These are phyloP conservation scores for Prototheca wickerhamii DNA, from an alignment of 163 green algal species.

Conservation along the genomic window DNA sequence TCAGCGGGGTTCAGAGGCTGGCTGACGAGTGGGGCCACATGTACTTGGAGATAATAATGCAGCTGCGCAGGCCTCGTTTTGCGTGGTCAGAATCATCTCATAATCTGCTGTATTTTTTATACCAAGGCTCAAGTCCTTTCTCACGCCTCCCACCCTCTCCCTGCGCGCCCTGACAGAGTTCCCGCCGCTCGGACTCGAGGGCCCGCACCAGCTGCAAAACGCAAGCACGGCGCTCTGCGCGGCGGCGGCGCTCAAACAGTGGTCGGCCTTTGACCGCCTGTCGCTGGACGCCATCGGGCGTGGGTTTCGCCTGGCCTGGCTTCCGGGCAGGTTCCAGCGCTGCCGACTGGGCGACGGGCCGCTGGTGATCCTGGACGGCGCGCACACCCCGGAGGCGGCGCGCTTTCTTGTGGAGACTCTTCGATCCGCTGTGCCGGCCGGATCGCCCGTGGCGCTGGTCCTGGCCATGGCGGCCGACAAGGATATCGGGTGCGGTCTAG, in stretches of 20 bases:
- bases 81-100: too few species aligned
- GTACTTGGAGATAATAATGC: too few species aligned
- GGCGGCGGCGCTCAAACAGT: conserved; percentile 26
- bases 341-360: neutral
- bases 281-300: conserved; percentile 24
- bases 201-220: conserved; percentile 63
- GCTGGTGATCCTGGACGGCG: conserved; percentile 70
- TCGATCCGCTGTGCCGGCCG: conserved; percentile 44
- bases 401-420: conserved; percentile 48
- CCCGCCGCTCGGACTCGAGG: conserved; percentile 45
- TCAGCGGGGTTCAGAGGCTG: too few species aligned
- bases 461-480: conserved; percentile 82
- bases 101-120: too few species aligned
- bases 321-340: conserved; percentile 70
- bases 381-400: conserved; percentile 68
- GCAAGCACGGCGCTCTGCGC: conserved; percentile 51
- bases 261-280: conserved; percentile 26
- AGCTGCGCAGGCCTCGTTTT: too few species aligned
- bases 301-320: conserved; percentile 36
- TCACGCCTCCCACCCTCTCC: neutral
- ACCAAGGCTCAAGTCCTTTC: too few species aligned
- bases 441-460: conserved; percentile 52
- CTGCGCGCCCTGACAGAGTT: neutral
- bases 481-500: conserved; percentile 28
- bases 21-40: too few species aligned